A percentile compares a stretch with the other conserved stretches of the same genome.
phyloP scores from a whole-genome alignment of 2,329 filamentous ascomycete genomes.

The Alternaria sp. region DNA sequence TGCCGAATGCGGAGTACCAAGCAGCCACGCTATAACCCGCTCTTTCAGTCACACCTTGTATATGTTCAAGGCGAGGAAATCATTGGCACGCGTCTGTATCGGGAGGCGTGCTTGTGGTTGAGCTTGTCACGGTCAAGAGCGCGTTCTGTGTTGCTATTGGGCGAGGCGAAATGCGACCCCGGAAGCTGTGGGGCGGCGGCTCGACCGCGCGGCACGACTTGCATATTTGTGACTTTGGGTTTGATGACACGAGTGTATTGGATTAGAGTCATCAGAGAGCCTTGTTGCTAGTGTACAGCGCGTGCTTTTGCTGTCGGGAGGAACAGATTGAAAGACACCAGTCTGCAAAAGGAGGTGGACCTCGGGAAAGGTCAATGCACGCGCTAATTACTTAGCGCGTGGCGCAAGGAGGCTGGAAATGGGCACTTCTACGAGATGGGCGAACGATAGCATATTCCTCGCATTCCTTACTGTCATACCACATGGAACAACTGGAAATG shows the following conservation, averaged over 20 bases:
- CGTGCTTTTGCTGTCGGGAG: neutral
- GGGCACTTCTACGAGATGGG: neutral
- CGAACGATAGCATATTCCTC: neutral
- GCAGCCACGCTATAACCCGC: constrained; percentile 13
- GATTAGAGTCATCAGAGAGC: neutral
- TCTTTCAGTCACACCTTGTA: constrained; percentile 8
- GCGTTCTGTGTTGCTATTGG: constrained; percentile 24
- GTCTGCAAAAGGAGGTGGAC: neutral
- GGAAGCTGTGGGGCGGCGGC: constrained; percentile 12
- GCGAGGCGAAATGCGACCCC: neutral
- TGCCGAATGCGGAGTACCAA: constrained; percentile 17
- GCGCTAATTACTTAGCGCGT: neutral
- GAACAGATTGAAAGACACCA: neutral
- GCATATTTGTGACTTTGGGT: constrained; percentile 1
- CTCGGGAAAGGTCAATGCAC: neutral
- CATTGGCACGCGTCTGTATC: constrained; percentile 24
- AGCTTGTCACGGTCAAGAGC: constrained; percentile 20
- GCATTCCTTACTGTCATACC: neutral
- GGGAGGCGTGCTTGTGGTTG: constrained; percentile 21
- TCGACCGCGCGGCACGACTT: constrained; percentile 16
- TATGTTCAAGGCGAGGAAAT: neutral
- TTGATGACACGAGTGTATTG: neutral
- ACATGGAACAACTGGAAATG: neutral
- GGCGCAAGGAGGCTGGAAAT: neutral
- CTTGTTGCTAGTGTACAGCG: neutral